Evolutionary conservation across 2,329 filamentous ascomycete genomes (phyloP).

Genomic region (Fusarium floridanum): DNA sequence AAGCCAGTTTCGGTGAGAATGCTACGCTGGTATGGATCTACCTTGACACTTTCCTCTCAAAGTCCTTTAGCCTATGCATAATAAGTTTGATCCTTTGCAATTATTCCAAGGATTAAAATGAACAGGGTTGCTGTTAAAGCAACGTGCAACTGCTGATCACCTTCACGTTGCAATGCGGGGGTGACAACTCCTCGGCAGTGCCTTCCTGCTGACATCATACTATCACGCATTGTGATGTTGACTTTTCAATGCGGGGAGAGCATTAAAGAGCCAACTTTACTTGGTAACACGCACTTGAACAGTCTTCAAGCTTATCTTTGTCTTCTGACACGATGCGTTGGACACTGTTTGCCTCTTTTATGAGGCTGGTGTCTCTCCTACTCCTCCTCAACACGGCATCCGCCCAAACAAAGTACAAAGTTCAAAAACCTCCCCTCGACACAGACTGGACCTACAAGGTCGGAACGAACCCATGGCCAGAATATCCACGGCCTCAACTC

Average conservation of each 20-base stretch:
- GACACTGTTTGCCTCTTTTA: background rate
- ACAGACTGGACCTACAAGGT: slow-evolving; percentile 66
- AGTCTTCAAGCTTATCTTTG: background rate
- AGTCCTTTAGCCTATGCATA: background rate
- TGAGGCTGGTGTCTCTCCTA: slow-evolving; percentile 2
- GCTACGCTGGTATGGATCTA: background rate
- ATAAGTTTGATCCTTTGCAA: background rate
- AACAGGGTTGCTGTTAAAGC: background rate
- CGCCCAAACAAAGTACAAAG: slow-evolving; percentile 50
- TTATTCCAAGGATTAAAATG: background rate
- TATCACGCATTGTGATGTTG: background rate
- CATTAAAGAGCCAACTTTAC: background rate
- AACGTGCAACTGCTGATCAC: background rate
- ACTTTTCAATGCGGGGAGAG: background rate
- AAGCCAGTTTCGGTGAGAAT: background rate
- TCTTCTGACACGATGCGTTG: slow-evolving; percentile 22
- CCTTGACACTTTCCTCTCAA: background rate
- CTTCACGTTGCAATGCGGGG: background rate
- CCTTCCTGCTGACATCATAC: background rate
- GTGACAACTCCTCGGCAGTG: background rate
- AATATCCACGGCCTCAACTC: slow-evolving; percentile 70
- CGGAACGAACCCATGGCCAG: slow-evolving; percentile 67
- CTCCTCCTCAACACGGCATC: background rate
- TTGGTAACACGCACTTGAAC: background rate
- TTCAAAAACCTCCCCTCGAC: slow-evolving; percentile 58